These are phyloP conservation scores for Lathyrus tuberosus DNA, from an alignment of 306 rosid genomes.

Conservation along the genomic window DNA sequence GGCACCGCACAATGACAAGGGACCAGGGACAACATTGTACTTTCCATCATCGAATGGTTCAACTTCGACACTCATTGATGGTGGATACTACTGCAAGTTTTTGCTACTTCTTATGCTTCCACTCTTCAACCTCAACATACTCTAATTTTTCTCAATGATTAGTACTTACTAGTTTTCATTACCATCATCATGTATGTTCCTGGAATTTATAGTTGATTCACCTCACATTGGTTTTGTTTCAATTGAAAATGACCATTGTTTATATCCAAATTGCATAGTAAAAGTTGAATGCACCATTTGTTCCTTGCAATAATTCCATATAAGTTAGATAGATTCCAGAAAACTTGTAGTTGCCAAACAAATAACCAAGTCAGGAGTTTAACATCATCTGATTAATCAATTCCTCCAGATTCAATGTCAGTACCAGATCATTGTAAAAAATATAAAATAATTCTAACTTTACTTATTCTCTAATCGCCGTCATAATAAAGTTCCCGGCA, in stretches of 20 bases:
- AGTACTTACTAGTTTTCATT: not conserved
- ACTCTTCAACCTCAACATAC: not conserved
- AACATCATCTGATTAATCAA: not conserved
- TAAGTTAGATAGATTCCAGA: not conserved
- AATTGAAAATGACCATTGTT: not conserved
- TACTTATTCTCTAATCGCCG: not conserved
- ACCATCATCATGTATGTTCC: not conserved
- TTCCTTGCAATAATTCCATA: not conserved
- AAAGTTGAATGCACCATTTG: slow-evolving; percentile 1
- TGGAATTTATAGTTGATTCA: not conserved
- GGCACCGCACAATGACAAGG: not conserved
- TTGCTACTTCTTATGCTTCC: slow-evolving; percentile 21
- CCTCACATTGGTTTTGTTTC: not conserved
- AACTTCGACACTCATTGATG: slow-evolving; percentile 15
- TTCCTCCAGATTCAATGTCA: not conserved
- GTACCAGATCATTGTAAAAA: not conserved
- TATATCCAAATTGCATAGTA: not conserved
- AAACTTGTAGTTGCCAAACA: not conserved
- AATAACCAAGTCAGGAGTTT: slow-evolving; percentile 4
- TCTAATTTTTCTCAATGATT: not conserved
- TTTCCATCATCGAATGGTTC: slow-evolving; percentile 24
- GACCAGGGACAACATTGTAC: slow-evolving; percentile 1
- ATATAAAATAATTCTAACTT: not conserved
- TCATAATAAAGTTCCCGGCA: not conserved
- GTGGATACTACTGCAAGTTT: not conserved